phyloP scores from a whole-genome alignment of 148 eudicot species.

The Rhododendron griersonianum region DNA sequence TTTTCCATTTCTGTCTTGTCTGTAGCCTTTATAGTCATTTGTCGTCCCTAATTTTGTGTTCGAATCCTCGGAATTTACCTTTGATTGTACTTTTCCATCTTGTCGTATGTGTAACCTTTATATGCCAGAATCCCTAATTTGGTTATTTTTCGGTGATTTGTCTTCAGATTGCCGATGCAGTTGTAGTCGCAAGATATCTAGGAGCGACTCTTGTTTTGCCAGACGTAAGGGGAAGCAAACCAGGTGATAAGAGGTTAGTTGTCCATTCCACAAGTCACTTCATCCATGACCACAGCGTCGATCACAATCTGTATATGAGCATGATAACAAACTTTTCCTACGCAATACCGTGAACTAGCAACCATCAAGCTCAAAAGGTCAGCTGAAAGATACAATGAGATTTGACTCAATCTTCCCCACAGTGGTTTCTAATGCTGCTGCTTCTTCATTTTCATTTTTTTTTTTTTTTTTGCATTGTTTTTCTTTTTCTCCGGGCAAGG shows the following conservation, averaged over 20 bases:
- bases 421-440: background rate
- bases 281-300: background rate
- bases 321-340: background rate
- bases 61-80: background rate
- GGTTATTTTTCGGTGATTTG: background rate
- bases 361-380: background rate
- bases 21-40: background rate
- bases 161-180: conserved; percentile 84
- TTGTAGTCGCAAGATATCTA: conserved; percentile 72
- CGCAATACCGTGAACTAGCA: background rate
- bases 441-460: background rate
- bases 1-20: background rate
- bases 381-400: background rate
- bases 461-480: background rate
- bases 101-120: background rate
- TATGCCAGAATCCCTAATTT: background rate
- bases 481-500: background rate
- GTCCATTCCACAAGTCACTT: background rate
- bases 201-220: conserved; percentile 95
- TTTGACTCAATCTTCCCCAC: background rate
- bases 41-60: background rate
- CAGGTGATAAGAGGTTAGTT: conserved; percentile 78
- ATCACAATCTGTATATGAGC: background rate
- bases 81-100: background rate
- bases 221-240: conserved; percentile 82